Conservation (phyloP, 2,329 filamentous ascomycete species). For the Coniella lustricola region DNA sequence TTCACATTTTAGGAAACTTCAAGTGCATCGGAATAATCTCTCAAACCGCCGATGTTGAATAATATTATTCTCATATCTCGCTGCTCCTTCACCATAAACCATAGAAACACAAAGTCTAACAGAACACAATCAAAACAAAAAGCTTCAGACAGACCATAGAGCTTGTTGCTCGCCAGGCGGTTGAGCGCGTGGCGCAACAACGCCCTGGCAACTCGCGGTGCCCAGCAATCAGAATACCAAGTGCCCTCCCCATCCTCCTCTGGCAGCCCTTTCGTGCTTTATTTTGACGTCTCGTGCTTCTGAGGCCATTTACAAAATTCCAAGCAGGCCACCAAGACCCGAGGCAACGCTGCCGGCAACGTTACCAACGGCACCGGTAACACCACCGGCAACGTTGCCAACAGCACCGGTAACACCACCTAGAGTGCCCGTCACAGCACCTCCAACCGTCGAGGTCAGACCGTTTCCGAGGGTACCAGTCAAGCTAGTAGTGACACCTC, state of each 20-base stretch:
- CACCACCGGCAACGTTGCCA: background rate
- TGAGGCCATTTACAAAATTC: background rate
- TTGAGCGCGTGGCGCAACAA: conserved; percentile 2
- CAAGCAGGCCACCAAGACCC: background rate
- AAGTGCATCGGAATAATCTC: too few relatives aligned
- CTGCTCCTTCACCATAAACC: too few relatives aligned
- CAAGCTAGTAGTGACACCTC: background rate
- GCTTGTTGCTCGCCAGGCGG: background rate
- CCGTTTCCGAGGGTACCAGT: too few relatives aligned
- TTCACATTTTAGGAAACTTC: background rate
- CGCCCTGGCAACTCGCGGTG: background rate
- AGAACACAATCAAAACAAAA: background rate
- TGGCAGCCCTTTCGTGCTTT: background rate
- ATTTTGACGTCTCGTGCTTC: background rate
- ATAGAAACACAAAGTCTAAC: too few relatives aligned
- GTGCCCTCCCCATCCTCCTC: background rate
- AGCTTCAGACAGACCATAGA: background rate
- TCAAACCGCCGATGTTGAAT: too few relatives aligned
- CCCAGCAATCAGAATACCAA: background rate
- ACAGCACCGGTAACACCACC: background rate
- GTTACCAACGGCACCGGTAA: background rate
- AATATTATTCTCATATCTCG: too few relatives aligned
- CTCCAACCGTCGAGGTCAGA: background rate
- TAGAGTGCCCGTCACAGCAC: background rate
- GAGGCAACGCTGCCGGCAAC: background rate